Conservation (phyloP, 2,329 filamentous ascomycete species). For the Aspergillus awamori region DNA sequence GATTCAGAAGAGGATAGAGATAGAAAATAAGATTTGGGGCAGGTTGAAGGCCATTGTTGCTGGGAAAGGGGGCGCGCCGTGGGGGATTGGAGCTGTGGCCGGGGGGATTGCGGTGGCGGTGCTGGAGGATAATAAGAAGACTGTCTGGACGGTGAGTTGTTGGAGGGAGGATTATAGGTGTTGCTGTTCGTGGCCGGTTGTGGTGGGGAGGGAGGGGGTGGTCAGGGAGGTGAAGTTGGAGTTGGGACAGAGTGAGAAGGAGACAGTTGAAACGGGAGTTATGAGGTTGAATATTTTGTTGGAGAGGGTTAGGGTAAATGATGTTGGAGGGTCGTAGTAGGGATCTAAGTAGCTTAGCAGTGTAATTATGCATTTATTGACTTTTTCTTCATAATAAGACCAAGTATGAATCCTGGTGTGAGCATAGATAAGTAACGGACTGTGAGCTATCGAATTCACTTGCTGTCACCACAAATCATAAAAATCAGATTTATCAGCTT, state of each 20-base stretch:
- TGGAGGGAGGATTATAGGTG: slow-evolving; percentile 52
- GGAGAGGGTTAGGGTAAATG: neutral
- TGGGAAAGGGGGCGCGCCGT: slow-evolving; percentile 55
- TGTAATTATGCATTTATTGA: neutral
- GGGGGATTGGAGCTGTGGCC: slow-evolving; percentile 54
- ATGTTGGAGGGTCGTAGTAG: neutral
- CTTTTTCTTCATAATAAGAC: too few relatives aligned
- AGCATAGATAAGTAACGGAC: too few relatives aligned
- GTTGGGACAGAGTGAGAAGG: slow-evolving; percentile 22
- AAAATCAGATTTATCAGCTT: neutral
- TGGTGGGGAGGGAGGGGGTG: slow-evolving; percentile 53
- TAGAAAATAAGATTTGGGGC: slow-evolving; percentile 48
- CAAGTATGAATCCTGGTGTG: too few relatives aligned
- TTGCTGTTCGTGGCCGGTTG: slow-evolving; percentile 54
- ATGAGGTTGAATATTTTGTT: slow-evolving; percentile 4
- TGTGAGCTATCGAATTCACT: neutral
- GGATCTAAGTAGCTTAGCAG: neutral
- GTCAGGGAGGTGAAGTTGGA: slow-evolving; percentile 35
- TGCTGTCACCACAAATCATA: neutral
- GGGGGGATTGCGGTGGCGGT: slow-evolving; percentile 56
- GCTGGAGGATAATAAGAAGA: slow-evolving; percentile 51
- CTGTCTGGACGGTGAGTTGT: slow-evolving; percentile 52
- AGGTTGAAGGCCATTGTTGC: slow-evolving; percentile 53
- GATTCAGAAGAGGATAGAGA: slow-evolving; percentile 45
- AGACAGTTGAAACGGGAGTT: slow-evolving; percentile 2